Base-by-base conservation (phyloP, 306 rosid species). In the Prunus mongolica region DNA sequence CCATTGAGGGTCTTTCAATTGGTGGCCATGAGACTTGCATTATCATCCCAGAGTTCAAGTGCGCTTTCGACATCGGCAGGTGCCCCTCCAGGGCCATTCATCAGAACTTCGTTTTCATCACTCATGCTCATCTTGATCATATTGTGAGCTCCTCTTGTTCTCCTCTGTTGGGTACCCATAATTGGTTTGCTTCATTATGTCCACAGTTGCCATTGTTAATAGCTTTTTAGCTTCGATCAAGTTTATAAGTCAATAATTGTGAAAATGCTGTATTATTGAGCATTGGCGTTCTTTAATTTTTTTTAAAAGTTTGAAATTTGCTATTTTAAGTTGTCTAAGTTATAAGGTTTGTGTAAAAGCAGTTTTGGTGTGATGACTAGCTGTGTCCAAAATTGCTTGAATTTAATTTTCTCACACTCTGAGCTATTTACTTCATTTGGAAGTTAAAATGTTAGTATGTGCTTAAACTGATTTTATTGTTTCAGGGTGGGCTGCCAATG, bases 81-180 rank as follows among this genome's bases (percentile, higher is more conserved):
- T 90, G 93, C 67, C 97, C 98, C 19, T 44, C 86, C 6, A 86
- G 97, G 75, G 97, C 98, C 3, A 89, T 90, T 86, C 95, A 95
- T 38, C 98, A 92, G 66, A 92, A 92, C 51, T 92, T 90, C 50
- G 79, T 92, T 24, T 95, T 87, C 50, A 89, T 95, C 65, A 95
- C 98, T 84, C 97, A 95, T 83, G 98, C 93, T 78, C 98, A 95
- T 78, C 97, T 95, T 79, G 98, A 95, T 79, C 98, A 92, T 84
- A 95, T 95, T 92, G 98, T 95, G 85, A 84, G 96, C 74, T 85
- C 18, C 74, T 72, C 8, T 61, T 27, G 6, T 10, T 46, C 44
- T 6, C 15, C 60, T 66, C 22, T 11, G 8, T 54, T 55, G 79
- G 41, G 50, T 67, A 44, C 60, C 70, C 74, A 49, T 18, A 2